Percentiles rank a stretch among this genome's conserved stretches.
Evolutionary conservation across 2,329 filamentous ascomycete genomes (phyloP).

Genomic region (Arachnopeziza araneosa): DNA sequence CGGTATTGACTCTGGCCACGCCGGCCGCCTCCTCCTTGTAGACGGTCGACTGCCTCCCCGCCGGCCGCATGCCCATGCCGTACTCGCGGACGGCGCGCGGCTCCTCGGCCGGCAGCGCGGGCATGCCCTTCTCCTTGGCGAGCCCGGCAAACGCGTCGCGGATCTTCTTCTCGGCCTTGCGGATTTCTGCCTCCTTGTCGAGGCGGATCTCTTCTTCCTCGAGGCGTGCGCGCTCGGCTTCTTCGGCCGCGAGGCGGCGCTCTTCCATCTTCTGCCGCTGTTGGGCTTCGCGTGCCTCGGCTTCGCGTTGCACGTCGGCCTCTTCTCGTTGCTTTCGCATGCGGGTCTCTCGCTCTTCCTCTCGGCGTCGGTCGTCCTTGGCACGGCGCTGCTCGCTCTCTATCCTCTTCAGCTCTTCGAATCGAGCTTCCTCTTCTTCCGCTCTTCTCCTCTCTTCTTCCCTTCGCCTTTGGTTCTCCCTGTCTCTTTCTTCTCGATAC

Average conservation of each 20-base stretch:
- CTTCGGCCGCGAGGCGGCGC: neutral
- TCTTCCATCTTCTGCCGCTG: neutral
- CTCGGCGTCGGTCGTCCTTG: too few species aligned
- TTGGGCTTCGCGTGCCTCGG: neutral
- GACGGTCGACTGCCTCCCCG: neutral
- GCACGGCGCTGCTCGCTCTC: neutral
- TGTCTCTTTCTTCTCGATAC: neutral
- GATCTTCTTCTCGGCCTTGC: slow-evolving; percentile 16
- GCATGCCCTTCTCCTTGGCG: slow-evolving; percentile 7
- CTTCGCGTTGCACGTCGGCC: neutral
- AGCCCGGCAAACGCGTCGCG: slow-evolving; percentile 11
- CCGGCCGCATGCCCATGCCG: neutral
- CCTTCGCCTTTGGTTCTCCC: neutral
- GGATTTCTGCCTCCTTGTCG: slow-evolving; percentile 12
- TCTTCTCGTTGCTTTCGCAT: neutral
- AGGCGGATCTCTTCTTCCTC: neutral
- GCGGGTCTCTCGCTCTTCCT: neutral
- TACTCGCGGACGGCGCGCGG: neutral
- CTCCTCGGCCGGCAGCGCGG: neutral
- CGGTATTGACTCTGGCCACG: neutral
- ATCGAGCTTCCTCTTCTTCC: neutral
- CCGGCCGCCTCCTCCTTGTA: neutral
- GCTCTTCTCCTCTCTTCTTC: neutral
- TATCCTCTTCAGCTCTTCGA: neutral
- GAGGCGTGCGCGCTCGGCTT: neutral